Percentiles rank a stretch among this genome's conserved stretches.
Conservation (phyloP, 345 rosid genomes). For the Sisymbrium irio region DNA sequence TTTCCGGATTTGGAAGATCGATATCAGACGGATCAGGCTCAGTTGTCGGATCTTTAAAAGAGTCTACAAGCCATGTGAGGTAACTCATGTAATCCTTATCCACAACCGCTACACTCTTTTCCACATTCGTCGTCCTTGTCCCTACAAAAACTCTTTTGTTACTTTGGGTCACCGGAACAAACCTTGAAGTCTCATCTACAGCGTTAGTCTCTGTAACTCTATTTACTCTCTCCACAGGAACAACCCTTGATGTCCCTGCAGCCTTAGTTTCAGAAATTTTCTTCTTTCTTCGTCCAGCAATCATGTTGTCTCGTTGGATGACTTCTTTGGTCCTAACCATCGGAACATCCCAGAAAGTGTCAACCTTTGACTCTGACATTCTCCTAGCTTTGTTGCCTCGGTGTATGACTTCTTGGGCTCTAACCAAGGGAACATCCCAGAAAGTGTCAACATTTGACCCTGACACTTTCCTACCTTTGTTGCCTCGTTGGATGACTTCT, state of each 20-base stretch:
- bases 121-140: slow-evolving; percentile 5
- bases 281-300: not conserved
- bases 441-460: not conserved
- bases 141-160: not conserved
- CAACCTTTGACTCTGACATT: not conserved
- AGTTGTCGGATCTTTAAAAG: slow-evolving; percentile 6
- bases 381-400: not conserved
- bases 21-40: not conserved
- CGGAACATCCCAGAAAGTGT: not conserved
- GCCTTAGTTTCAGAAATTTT: not conserved
- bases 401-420: not conserved
- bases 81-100: slow-evolving; percentile 29
- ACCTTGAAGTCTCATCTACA: slow-evolving; percentile 4
- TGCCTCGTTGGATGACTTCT: not conserved
- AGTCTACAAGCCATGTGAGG: slow-evolving; percentile 32
- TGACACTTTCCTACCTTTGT: not conserved
- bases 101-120: not conserved
- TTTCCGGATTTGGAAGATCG: not conserved
- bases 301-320: not conserved
- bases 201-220: not conserved
- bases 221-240: not conserved
- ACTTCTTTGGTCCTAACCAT: not conserved
- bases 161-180: not conserved
- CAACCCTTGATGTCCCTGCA: slow-evolving; percentile 4
- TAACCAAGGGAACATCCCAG: not conserved